Base-by-base conservation (phyloP, 148 eudicot genomes). In the Polygonum aviculare region DNA sequence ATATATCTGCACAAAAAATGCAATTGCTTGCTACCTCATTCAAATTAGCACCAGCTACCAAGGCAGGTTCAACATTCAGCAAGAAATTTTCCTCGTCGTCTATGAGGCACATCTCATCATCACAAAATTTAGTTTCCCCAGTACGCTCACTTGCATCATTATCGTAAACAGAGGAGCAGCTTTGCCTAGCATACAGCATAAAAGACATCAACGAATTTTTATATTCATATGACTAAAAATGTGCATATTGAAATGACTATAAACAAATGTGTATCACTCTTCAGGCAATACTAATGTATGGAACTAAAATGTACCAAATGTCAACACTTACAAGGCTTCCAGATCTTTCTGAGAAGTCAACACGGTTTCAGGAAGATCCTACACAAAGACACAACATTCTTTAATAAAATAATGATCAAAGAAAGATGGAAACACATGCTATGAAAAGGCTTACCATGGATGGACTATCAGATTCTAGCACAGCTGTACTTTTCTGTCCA, bases 61-160 rank as follows among this genome's bases (percentile, higher is more conserved):
- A 60, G 67, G 67, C 6, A 35, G 33, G 51, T 47, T 16, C 48
- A 31, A 71, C 33, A 22, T 71, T 71, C 51, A 19, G 21, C 9
- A 51, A 71, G 62, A 84, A 63, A 39, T 74, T 82, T 76, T 86
- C 87, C 19, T 52, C 73, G 72, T 82, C 86, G 78, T 86, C 87
- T n/a, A 86, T 82, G 74, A 73, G 74, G 74, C 89, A 86, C 87
- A 80, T 84, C 54, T 82, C 87, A 75, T 81, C 84, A 67, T 84
- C 85, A 74, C 39, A 45, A 49, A 70, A 73, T 59, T 69, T 76
- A 73, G 80, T 71, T 72, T 65, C 54, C 82, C 84, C 75, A 49
- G 22, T 18, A 26, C 48, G 77, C 59, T 54, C 69, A 33, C 76
- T 49, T 57, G 65, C 85, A 63, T 76, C 8, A 5, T 39, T 77